Evolutionary conservation across 2,329 filamentous ascomycete genomes (phyloP).

Genomic region (Phialophora expanda): DNA sequence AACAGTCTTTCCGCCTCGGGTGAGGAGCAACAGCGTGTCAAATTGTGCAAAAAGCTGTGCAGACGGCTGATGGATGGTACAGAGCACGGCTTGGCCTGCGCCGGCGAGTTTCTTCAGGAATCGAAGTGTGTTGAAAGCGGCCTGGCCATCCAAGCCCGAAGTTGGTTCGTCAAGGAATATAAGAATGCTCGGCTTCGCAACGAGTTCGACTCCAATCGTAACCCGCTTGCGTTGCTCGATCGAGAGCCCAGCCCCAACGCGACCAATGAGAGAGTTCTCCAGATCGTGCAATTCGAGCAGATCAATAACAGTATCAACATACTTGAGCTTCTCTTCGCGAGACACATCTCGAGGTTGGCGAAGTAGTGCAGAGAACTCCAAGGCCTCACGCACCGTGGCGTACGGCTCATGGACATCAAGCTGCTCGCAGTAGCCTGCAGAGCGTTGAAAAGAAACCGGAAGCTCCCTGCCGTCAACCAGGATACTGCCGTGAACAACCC

Average conservation of each 20-base stretch:
- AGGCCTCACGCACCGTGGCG: constrained; percentile 67
- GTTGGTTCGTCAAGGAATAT: constrained; percentile 75
- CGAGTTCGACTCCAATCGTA: constrained; percentile 74
- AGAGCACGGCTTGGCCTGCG: constrained; percentile 70
- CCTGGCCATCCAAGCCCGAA: constrained; percentile 70
- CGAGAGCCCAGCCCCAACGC: constrained; percentile 53
- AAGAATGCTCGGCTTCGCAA: constrained; percentile 68
- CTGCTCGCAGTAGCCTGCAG: constrained; percentile 72
- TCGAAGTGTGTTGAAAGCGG: constrained; percentile 68
- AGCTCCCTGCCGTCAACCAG: constrained; percentile 68
- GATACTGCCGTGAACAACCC: constrained; percentile 67
- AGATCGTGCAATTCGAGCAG: constrained; percentile 67
- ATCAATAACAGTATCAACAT: constrained; percentile 68
- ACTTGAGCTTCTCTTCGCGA: constrained; percentile 65
- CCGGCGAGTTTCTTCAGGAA: constrained; percentile 69
- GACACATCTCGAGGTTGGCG: constrained; percentile 61
- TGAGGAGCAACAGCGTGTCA: constrained; percentile 70
- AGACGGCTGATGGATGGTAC: constrained; percentile 73
- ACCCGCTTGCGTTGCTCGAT: constrained; percentile 72
- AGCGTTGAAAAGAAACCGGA: constrained; percentile 66
- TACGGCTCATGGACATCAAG: constrained; percentile 71
- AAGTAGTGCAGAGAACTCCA: constrained; percentile 69
- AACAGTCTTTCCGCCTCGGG: constrained; percentile 70
- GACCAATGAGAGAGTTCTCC: constrained; percentile 65
- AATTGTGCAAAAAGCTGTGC: constrained; percentile 71